Evolutionary conservation across 306 rosid genomes (phyloP).

Genomic region (Clitoria ternatea): DNA sequence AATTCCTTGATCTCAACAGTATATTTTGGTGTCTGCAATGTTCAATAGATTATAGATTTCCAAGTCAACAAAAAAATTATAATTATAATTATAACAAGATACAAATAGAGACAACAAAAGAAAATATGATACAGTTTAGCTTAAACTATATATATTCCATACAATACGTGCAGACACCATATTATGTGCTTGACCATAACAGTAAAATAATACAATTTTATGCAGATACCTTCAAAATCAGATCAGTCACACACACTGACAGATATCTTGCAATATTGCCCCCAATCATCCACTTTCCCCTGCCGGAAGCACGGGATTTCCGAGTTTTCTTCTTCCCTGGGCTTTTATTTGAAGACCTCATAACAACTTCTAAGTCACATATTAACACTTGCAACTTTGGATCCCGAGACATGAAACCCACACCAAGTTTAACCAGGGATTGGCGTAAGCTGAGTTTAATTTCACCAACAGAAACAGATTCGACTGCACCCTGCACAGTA

Average conservation of each 20-base stretch:
- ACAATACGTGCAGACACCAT: background rate
- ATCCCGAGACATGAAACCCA: constrained; percentile 84
- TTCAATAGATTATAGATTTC: constrained; percentile 31
- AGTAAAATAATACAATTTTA: constrained; percentile 18
- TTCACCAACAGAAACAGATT: constrained; percentile 93
- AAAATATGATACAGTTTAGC: constrained; percentile 13
- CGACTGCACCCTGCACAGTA: constrained; percentile 77
- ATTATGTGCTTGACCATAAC: background rate
- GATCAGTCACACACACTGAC: constrained; percentile 87
- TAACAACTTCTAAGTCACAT: constrained; percentile 82
- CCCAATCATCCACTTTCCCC: constrained; percentile 92
- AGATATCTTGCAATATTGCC: constrained; percentile 86
- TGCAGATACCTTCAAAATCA: constrained; percentile 70
- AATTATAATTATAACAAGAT: constrained; percentile 12
- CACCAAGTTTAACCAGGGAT: constrained; percentile 84
- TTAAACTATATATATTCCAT: constrained; percentile 2
- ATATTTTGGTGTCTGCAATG: constrained; percentile 78
- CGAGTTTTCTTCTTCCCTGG: constrained; percentile 45
- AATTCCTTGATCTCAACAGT: constrained; percentile 83
- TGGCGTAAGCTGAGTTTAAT: constrained; percentile 89
- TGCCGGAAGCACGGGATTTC: constrained; percentile 72
- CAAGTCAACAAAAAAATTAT: constrained; percentile 20
- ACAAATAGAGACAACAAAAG: constrained; percentile 16
- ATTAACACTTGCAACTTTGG: constrained; percentile 92
- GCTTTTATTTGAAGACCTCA: constrained; percentile 80